Evolutionary conservation across 352 stramenopile genomes (phyloP).

Genomic region (Globisporangium sylvaticum): DNA sequence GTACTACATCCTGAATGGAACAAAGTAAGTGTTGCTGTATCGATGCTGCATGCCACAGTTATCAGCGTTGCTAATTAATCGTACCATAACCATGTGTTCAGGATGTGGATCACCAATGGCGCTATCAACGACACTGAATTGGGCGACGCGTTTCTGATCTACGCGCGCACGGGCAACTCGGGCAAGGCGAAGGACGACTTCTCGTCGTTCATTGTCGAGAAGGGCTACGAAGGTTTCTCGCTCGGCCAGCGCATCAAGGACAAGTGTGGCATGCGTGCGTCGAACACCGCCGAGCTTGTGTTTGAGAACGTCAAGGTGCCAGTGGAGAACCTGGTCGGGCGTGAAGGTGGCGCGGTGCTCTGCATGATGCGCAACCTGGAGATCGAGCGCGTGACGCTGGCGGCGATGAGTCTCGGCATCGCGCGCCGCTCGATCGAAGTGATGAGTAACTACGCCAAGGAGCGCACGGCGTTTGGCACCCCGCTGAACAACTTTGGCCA

Average conservation of each 20-base stretch:
- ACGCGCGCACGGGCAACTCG: slow-evolving; percentile 92
- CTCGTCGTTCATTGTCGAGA: slow-evolving; percentile 98
- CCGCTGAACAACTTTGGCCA: slow-evolving; percentile 89
- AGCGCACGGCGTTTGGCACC: slow-evolving; percentile 94
- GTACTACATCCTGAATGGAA: slow-evolving; percentile 89
- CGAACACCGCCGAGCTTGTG: slow-evolving; percentile 97
- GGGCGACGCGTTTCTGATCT: slow-evolving; percentile 98
- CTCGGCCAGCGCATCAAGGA: slow-evolving; percentile 98
- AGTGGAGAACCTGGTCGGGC: slow-evolving; percentile 90
- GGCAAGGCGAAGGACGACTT: slow-evolving; percentile 89
- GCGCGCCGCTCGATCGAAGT: slow-evolving; percentile 95
- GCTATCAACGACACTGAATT: slow-evolving; percentile 93
- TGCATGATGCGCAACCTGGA: slow-evolving; percentile 98
- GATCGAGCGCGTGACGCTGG: slow-evolving; percentile 97
- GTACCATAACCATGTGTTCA: slow-evolving; percentile 13
- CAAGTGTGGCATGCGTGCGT: slow-evolving; percentile 97
- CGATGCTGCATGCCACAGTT: no score
- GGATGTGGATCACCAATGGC: slow-evolving; percentile 99
- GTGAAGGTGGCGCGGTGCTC: slow-evolving; percentile 67
- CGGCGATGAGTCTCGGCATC: slow-evolving; percentile 96
- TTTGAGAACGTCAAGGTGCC: slow-evolving; percentile 97
- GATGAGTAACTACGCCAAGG: slow-evolving; percentile 94
- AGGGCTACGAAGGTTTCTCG: slow-evolving; percentile 94
- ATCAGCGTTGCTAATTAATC: background rate
- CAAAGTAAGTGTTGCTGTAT: slow-evolving; percentile 50